Conservation (phyloP, 2,329 filamentous ascomycete genomes). For the Stagonosporopsis chrysanthemi region DNA sequence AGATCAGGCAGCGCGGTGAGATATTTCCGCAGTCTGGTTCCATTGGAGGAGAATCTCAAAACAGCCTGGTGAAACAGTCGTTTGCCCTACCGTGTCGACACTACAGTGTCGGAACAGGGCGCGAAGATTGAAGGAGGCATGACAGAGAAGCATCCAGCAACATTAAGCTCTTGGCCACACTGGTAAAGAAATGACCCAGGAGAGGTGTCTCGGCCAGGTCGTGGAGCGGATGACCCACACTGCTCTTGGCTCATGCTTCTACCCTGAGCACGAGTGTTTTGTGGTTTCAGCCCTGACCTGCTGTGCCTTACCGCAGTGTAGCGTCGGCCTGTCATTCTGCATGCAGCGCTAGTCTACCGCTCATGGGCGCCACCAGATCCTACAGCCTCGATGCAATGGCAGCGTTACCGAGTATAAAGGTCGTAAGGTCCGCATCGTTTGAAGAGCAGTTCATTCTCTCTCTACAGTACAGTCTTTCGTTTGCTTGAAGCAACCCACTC, state of each 20-base stretch:
- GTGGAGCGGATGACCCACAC: slow-evolving; percentile 1
- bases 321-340: slow-evolving; percentile 16
- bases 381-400: background rate
- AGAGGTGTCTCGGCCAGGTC: slow-evolving; percentile 2
- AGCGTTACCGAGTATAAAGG: slow-evolving; percentile 12
- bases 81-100: background rate
- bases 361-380: slow-evolving; percentile 3
- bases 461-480: slow-evolving; percentile 30
- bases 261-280: background rate
- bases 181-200: slow-evolving; percentile 2
- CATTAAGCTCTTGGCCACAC: slow-evolving; percentile 4
- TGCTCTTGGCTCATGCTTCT: background rate
- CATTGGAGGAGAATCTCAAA: slow-evolving; percentile 19
- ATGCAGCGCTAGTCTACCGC: slow-evolving; percentile 15
- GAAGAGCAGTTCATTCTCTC: slow-evolving; percentile 18
- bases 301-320: slow-evolving; percentile 10
- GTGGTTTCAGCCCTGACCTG: slow-evolving; percentile 18
- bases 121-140: background rate
- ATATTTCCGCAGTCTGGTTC: slow-evolving; percentile 1
- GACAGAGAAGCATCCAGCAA: slow-evolving; percentile 2
- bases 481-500: slow-evolving; percentile 37
- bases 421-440: background rate
- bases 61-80: slow-evolving; percentile 4
- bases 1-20: slow-evolving; percentile 2
- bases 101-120: background rate